Base-by-base conservation (phyloP, 1,284 basidiomycete genomes). In the Cystobasidiaceae sp. region DNA sequence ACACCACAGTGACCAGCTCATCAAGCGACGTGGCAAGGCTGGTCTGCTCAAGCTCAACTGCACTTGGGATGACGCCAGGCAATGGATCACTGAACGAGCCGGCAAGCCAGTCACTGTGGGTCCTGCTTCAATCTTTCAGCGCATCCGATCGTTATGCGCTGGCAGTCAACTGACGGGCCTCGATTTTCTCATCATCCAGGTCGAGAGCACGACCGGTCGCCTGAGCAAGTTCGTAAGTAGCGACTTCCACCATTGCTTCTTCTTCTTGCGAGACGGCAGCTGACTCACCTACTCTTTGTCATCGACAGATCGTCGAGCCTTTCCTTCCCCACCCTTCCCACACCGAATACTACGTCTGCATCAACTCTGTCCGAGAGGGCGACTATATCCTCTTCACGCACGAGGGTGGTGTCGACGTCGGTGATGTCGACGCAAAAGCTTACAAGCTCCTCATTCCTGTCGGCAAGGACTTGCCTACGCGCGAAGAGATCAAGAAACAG, bases 1-100 rank as follows among this genome's bases (percentile, higher is more conserved):
- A 39, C 43, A 9, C 9, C 25, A 39, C 41, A 68, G 67, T 43
- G 96, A 98, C 81, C 93, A 97, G 81, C 87, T 98, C 78, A 97
- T 98, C 85, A 98, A 98, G 83, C 89, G 94, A 74, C 88, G 96
- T 73, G 96, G 96, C 74, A 98, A 98, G 85, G 92, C 93, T 32
- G 94, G 94, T 71, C 84, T 98, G 27, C 85, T 98, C 66, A 86
- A 86, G 52, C 84, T 98, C 72, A 97, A 97, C 85, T 93, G 93
- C 81, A 82, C 84, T 54, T 97, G 90, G 90, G 87, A 84, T 73
- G 81, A 84, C 63, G 79, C 77, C 44, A 73, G 76, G 70, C 60
- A 75, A 65, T 98, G 94, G 94, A 91, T 98, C 76, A 77, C 82
- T 67, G 85, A 88, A 73, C 84, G 88, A 41, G 94, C 94, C 51